These are phyloP conservation scores for Raffaelea albimanens DNA, from an alignment of 2,329 filamentous ascomycete species.

Conservation along the genomic window DNA sequence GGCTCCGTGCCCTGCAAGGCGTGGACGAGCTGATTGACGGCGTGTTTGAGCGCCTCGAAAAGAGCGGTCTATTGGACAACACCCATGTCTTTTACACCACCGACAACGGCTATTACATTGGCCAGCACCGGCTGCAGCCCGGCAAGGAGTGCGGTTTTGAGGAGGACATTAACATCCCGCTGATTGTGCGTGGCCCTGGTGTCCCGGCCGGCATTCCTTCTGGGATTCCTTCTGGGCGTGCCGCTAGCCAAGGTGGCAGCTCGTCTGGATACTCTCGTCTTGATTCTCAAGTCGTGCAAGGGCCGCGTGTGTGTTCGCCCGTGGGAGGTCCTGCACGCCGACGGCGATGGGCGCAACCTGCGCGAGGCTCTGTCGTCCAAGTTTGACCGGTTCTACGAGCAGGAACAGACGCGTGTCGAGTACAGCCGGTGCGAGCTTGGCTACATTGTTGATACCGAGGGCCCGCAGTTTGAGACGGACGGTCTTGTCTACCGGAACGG, in stretches of 20 bases:
- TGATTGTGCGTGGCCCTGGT: conserved; percentile 50
- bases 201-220: conserved; percentile 25
- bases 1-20: conserved; percentile 41
- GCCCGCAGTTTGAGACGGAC: conserved; percentile 31
- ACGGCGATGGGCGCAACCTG: conserved; percentile 39
- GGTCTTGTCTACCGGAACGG: conserved; percentile 19
- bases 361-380: conserved; percentile 35
- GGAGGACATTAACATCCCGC: conserved; percentile 49
- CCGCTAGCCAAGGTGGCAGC: conserved; percentile 30
- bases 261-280: conserved; percentile 47
- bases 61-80: conserved; percentile 51
- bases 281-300: conserved; percentile 53
- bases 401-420: conserved; percentile 35
- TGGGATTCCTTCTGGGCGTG: conserved; percentile 21
- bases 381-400: conserved; percentile 45
- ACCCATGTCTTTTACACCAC: conserved; percentile 48
- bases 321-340: conserved; percentile 47
- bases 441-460: conserved; percentile 47
- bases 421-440: conserved; percentile 46
- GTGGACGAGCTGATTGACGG: conserved; percentile 46
- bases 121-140: conserved; percentile 46
- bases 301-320: conserved; percentile 42
- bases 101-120: conserved; percentile 52
- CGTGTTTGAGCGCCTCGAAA: conserved; percentile 30
- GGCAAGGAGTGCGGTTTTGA: conserved; percentile 50